These are phyloP conservation scores for Canariomyces notabilis DNA, from an alignment of 2,329 filamentous ascomycete genomes.

Conservation along the genomic window DNA sequence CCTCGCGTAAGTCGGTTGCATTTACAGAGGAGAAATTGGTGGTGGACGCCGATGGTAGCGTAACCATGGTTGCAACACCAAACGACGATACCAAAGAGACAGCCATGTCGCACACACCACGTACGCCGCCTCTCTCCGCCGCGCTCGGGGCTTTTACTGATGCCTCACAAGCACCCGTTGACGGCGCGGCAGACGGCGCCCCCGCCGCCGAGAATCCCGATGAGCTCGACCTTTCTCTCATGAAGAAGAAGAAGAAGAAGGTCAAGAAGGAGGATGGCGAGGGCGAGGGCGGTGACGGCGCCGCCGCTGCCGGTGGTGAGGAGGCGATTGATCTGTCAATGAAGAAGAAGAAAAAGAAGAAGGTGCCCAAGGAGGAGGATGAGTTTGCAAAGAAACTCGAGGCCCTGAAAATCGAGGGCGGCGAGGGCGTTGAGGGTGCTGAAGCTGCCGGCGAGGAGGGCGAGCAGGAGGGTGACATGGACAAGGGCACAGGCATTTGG, in stretches of 20 bases:
- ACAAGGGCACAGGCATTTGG: constrained; percentile 87
- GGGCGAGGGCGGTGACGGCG: constrained; percentile 48
- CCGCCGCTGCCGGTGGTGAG: constrained; percentile 44
- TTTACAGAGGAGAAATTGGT: constrained; percentile 85
- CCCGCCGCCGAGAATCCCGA: constrained; percentile 56
- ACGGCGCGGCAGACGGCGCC: constrained; percentile 42
- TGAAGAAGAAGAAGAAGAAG: constrained; percentile 83
- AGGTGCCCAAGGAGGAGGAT: constrained; percentile 43
- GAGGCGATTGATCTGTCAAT: constrained; percentile 44
- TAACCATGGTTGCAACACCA: constrained; percentile 69
- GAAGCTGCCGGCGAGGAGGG: constrained; percentile 43
- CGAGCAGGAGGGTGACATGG: constrained; percentile 69
- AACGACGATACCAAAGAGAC: constrained; percentile 71
- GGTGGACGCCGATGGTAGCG: constrained; percentile 83
- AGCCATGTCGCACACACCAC: constrained; percentile 71
- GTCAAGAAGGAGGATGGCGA: constrained; percentile 42
- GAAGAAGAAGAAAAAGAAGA: constrained; percentile 82
- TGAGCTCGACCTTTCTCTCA: constrained; percentile 44
- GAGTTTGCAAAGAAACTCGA: constrained; percentile 30
- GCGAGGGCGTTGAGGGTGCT: constrained; percentile 61
- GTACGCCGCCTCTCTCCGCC: constrained; percentile 57
- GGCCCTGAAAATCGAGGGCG: constrained; percentile 38
- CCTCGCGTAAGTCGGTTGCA: constrained; percentile 80
- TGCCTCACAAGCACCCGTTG: constrained; percentile 41
- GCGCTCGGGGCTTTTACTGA: constrained; percentile 54